A percentile compares a stretch with the other conserved stretches of the same genome.
Evolutionary conservation across 805 yeast genomes (phyloP).

Genomic region (Saccharomycopsis sp.): DNA sequence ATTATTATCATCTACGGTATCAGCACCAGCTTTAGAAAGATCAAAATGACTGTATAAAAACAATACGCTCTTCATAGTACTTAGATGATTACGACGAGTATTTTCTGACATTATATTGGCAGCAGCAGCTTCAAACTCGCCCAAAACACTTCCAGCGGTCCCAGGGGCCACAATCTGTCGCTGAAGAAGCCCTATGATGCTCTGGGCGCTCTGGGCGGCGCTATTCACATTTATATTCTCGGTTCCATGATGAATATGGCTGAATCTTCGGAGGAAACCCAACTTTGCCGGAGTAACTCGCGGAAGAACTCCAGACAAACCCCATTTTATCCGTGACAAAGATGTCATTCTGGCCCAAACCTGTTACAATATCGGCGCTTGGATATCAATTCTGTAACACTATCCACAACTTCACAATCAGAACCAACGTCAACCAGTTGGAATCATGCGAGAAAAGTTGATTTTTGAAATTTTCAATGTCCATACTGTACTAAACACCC

Average conservation of each 20-base stretch:
- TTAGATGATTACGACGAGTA: neutral
- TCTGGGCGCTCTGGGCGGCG: neutral
- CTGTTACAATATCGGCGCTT: too few species aligned
- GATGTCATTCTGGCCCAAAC: too few species aligned
- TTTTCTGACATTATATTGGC: neutral
- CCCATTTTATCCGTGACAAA: neutral
- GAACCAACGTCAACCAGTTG: too few species aligned
- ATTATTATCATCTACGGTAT: neutral
- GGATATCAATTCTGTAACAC: too few species aligned
- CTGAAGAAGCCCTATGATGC: neutral
- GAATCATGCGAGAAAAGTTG: too few species aligned
- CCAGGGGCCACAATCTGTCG: too few species aligned
- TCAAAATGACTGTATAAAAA: neutral
- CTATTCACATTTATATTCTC: too few species aligned
- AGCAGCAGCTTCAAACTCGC: neutral
- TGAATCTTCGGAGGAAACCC: neutral
- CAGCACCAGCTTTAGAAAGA: neutral
- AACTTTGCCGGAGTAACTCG: neutral
- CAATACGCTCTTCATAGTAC: neutral
- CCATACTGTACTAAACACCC: neutral
- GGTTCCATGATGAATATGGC: neutral
- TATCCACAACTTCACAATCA: too few species aligned
- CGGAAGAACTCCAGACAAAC: neutral
- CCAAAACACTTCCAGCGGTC: too few species aligned
- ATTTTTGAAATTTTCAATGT: too few species aligned